These are phyloP conservation scores for Candida sanyaensis DNA, from an alignment of 1,139 yeast species.

Conservation along the genomic window DNA sequence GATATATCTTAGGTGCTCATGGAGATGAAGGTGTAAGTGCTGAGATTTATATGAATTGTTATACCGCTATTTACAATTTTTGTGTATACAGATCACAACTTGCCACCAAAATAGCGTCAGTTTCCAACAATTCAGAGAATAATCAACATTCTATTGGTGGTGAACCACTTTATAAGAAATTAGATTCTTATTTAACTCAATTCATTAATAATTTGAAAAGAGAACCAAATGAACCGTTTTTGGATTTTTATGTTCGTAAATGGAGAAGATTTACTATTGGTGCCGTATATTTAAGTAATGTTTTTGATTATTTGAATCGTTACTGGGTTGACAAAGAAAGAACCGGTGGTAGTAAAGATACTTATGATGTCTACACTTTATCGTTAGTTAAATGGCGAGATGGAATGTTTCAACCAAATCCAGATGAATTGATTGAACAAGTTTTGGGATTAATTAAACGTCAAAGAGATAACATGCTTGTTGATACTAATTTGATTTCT, in stretches of 20 bases:
- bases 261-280: constrained; percentile 94
- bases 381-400: constrained; percentile 88
- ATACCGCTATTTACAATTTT: constrained; percentile 90
- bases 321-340: constrained; percentile 98
- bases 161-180: constrained; percentile 78
- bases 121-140: constrained; percentile 21
- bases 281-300: constrained; percentile 88
- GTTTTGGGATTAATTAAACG: constrained; percentile 72
- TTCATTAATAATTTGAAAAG: constrained; percentile 58
- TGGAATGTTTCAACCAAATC: constrained; percentile 71
- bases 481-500: constrained; percentile 67
- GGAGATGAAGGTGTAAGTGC: constrained; percentile 68
- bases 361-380: constrained; percentile 87
- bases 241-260: constrained; percentile 81
- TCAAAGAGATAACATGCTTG: constrained; percentile 80
- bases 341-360: constrained; percentile 89
- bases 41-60: constrained; percentile 69
- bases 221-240: constrained; percentile 63
- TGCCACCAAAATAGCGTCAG: constrained; percentile 17
- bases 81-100: constrained; percentile 79
- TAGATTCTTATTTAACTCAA: constrained; percentile 63
- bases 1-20: constrained; percentile 67
- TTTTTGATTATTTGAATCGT: constrained; percentile 92
- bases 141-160: constrained; percentile 66
- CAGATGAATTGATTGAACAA: constrained; percentile 62